These are phyloP conservation scores for Gossypium raimondii DNA, from an alignment of 345 rosid species.

Conservation along the genomic window DNA sequence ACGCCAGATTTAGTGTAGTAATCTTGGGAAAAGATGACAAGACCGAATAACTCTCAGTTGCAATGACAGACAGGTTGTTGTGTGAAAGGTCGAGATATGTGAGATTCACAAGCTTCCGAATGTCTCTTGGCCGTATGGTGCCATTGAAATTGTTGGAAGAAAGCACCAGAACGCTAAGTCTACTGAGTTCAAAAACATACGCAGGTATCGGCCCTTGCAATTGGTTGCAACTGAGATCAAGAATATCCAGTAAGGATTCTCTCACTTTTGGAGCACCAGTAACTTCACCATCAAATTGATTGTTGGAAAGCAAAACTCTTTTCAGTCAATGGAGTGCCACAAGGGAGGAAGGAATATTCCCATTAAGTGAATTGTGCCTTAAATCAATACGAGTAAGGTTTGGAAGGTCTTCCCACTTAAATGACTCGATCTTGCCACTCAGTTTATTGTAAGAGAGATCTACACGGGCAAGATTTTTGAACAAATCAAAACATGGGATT, in stretches of 20 bases:
- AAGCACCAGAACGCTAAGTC: constrained; percentile 31
- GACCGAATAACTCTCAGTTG: neutral
- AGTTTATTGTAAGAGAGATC: constrained; percentile 31
- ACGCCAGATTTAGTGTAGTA: constrained; percentile 30
- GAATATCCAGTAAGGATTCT: constrained; percentile 9
- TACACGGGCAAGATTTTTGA: constrained; percentile 20
- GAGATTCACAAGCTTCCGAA: constrained; percentile 29
- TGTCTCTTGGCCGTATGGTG: constrained; percentile 13
- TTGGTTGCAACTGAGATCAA: constrained; percentile 40
- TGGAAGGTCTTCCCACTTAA: constrained; percentile 20
- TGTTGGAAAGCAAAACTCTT: constrained; percentile 16
- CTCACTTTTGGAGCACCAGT: neutral
- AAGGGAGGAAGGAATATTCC: constrained; percentile 29
- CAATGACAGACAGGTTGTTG: constrained; percentile 29
- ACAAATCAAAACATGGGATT: constrained; percentile 26
- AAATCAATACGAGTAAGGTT: constrained; percentile 31
- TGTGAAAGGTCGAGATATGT: constrained; percentile 37
- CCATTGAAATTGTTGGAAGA: constrained; percentile 46
- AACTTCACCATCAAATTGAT: constrained; percentile 30
- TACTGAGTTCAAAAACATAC: constrained; percentile 13
- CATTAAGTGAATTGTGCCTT: constrained; percentile 24
- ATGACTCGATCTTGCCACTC: constrained; percentile 18
- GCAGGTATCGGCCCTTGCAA: constrained; percentile 28
- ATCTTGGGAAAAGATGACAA: neutral
- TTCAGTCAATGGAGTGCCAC: constrained; percentile 10